phyloP scores from a whole-genome alignment of 495 filamentous ascomycete species.

The Neurospora sp. region DNA sequence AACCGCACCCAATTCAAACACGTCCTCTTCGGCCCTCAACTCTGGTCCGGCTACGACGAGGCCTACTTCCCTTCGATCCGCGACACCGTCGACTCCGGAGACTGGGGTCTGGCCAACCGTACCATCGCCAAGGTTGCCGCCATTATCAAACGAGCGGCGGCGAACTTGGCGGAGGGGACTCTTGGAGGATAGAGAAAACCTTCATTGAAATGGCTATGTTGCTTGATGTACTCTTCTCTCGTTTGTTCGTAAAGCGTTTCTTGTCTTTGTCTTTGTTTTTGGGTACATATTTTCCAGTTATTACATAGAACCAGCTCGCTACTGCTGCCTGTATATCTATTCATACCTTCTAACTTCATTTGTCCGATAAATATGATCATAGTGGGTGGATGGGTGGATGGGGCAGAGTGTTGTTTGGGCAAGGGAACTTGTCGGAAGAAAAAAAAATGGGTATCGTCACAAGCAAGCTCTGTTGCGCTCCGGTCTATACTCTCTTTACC shows the following conservation, averaged over 20 bases:
- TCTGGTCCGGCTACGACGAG: conserved; percentile 66
- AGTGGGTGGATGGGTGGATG: too few relatives aligned
- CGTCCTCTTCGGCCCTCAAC: conserved; percentile 73
- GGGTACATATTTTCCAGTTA: too few relatives aligned
- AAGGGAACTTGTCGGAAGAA: neutral
- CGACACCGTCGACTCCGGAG: conserved; percentile 61
- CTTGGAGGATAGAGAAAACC: neutral
- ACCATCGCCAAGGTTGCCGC: conserved; percentile 63
- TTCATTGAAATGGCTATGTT: too few relatives aligned
- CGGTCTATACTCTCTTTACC: too few relatives aligned
- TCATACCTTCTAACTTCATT: neutral
- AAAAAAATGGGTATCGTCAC: too few relatives aligned
- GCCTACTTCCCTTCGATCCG: conserved; percentile 77
- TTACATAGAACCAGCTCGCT: too few relatives aligned
- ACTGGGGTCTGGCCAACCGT: conserved; percentile 61
- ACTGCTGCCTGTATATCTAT: neutral
- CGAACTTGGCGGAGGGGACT: conserved; percentile 1
- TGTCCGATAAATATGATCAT: neutral
- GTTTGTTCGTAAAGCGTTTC: too few relatives aligned
- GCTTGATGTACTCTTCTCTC: too few relatives aligned
- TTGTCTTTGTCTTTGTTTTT: too few relatives aligned
- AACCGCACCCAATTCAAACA: conserved; percentile 93
- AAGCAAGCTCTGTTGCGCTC: too few relatives aligned
- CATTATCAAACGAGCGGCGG: conserved; percentile 55
- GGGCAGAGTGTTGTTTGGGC: neutral